A percentile compares a stretch with the other conserved stretches of the same genome.
These are phyloP conservation scores for Rhodocollybia butyracea DNA, from an alignment of 768 basidiomycete genomes.

Conservation along the genomic window DNA sequence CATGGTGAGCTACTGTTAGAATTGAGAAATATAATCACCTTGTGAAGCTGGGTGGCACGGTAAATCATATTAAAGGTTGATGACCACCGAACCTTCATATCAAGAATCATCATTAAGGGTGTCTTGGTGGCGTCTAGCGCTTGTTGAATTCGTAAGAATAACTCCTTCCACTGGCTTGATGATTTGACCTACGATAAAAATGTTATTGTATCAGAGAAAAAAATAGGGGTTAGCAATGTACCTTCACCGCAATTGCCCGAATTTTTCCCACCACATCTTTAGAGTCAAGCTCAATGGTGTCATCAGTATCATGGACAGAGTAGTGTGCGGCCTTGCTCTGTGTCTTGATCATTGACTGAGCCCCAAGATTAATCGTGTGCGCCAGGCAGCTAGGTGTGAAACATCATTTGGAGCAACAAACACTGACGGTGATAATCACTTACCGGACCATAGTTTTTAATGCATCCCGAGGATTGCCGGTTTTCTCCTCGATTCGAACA, in stretches of 20 bases:
- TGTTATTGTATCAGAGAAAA: neutral
- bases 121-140: neutral
- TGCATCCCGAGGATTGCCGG: neutral
- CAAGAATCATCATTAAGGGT: constrained; percentile 16
- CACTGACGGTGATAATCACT: neutral
- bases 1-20: neutral
- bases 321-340: neutral
- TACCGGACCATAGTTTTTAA: neutral
- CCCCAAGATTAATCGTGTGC: neutral
- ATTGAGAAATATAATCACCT: constrained; percentile 2
- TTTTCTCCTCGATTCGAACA: too few relatives aligned
- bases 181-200: constrained; percentile 20
- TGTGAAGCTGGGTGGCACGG: neutral
- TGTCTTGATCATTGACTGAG: neutral
- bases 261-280: constrained; percentile 9
- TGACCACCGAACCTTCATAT: constrained; percentile 29
- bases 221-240: neutral
- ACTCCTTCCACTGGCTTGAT: constrained; percentile 20
- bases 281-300: neutral
- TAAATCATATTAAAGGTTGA: constrained; percentile 30
- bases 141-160: constrained; percentile 16
- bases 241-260: constrained; percentile 14
- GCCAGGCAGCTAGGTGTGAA: constrained; percentile 1
- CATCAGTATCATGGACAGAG: neutral
- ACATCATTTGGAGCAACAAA: neutral